A percentile compares a stretch with the other conserved stretches of the same genome.
Evolutionary conservation across 768 basidiomycete genomes (phyloP).

Genomic region (Filobasidium wieringae): DNA sequence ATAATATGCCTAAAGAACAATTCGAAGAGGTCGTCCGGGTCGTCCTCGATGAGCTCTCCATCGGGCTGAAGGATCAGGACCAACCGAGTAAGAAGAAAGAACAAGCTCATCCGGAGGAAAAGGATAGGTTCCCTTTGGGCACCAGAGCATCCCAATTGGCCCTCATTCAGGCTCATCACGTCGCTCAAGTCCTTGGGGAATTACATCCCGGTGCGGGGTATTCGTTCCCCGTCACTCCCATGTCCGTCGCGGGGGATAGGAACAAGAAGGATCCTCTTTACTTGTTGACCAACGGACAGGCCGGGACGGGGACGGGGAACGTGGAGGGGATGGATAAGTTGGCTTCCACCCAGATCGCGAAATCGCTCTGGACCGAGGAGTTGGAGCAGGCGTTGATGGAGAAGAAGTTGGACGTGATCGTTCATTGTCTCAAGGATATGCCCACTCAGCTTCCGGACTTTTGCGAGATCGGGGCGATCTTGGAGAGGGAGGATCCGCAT

Average conservation of each 20-base stretch:
- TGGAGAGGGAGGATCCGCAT: constrained; percentile 75
- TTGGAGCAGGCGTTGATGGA: constrained; percentile 73
- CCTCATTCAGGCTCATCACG: constrained; percentile 74
- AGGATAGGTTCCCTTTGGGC: constrained; percentile 45
- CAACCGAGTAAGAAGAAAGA: background rate
- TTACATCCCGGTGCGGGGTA: constrained; percentile 40
- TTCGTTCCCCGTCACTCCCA: constrained; percentile 48
- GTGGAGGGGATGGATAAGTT: constrained; percentile 3
- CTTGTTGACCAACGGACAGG: constrained; percentile 49
- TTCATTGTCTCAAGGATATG: constrained; percentile 87
- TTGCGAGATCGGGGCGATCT: constrained; percentile 70
- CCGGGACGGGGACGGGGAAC: background rate
- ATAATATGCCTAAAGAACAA: background rate
- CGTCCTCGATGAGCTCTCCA: background rate
- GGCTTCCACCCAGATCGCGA: constrained; percentile 23
- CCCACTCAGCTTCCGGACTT: constrained; percentile 76
- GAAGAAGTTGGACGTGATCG: constrained; percentile 70
- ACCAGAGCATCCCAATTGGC: constrained; percentile 81
- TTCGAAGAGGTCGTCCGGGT: background rate
- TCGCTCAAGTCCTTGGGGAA: constrained; percentile 52
- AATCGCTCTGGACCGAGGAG: constrained; percentile 85
- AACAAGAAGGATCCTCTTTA: constrained; percentile 79
- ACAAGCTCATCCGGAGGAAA: background rate
- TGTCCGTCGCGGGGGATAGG: constrained; percentile 71
- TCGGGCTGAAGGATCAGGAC: background rate